Conservation (phyloP, 2,329 filamentous ascomycete species). For the Colletotrichum viniferum region DNA sequence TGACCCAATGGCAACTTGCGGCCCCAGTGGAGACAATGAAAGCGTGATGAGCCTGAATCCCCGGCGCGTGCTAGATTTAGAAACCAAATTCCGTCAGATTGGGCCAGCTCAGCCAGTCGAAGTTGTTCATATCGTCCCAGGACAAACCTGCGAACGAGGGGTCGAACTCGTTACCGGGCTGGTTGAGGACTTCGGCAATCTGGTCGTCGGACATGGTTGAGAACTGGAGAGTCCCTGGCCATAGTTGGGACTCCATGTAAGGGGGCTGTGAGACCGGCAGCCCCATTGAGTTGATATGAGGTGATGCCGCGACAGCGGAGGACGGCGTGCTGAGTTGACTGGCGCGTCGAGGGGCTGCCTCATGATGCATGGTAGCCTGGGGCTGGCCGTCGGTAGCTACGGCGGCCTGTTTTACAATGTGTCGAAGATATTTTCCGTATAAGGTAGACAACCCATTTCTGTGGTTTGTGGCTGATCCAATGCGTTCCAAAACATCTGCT, state of each 20-base stretch:
- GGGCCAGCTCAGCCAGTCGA: slow-evolving; percentile 61
- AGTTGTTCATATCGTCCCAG: slow-evolving; percentile 62
- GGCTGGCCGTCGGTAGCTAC: slow-evolving; percentile 18
- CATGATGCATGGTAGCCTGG: neutral
- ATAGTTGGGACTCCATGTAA: slow-evolving; percentile 36
- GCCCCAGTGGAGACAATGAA: slow-evolving; percentile 14
- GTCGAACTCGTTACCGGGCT: slow-evolving; percentile 64
- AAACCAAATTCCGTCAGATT: slow-evolving; percentile 44
- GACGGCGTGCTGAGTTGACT: slow-evolving; percentile 10
- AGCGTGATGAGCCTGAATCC: neutral
- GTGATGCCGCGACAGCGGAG: neutral
- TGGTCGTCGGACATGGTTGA: slow-evolving; percentile 74
- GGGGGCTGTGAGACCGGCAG: slow-evolving; percentile 25
- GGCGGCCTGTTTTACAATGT: slow-evolving; percentile 45
- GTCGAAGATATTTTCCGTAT: slow-evolving; percentile 51
- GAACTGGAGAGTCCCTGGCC: slow-evolving; percentile 62
- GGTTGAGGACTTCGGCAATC: slow-evolving; percentile 68
- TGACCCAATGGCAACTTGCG: slow-evolving; percentile 26
- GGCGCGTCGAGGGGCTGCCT: neutral
- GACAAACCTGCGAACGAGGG: slow-evolving; percentile 59
- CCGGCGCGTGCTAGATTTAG: neutral
- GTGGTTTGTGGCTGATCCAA: slow-evolving; percentile 69
- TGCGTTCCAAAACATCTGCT: slow-evolving; percentile 70
- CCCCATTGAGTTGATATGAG: slow-evolving; percentile 16
- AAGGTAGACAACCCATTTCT: slow-evolving; percentile 66